Evolutionary conservation across 139 green algal species (phyloP).

Genomic region (Closterium sp.): DNA sequence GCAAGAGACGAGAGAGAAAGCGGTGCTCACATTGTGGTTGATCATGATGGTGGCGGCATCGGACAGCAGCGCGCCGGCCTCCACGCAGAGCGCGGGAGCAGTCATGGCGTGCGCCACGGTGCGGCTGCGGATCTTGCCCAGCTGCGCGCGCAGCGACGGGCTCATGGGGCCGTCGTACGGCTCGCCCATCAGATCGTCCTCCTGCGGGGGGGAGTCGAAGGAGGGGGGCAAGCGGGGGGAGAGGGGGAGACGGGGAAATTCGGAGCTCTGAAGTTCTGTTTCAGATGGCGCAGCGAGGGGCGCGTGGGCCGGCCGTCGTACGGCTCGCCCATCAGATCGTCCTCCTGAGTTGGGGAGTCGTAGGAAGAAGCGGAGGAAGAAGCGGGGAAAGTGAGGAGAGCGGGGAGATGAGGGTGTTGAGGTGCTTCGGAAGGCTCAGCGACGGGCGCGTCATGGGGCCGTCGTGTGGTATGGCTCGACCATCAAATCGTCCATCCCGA

Average conservation of each 20-base stretch:
- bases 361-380: too few relatives aligned
- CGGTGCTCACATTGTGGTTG: background rate
- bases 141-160: background rate
- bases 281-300: background rate
- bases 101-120: background rate
- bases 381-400: too few relatives aligned
- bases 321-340: background rate
- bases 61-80: background rate
- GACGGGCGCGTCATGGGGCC: too few relatives aligned
- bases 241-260: background rate
- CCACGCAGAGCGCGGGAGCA: background rate
- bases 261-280: too few relatives aligned
- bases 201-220: too few relatives aligned
- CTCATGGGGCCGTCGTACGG: background rate
- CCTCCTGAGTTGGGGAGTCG: too few relatives aligned
- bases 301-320: background rate
- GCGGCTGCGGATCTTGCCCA: background rate
- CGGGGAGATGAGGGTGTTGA: too few relatives aligned
- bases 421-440: too few relatives aligned
- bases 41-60: background rate
- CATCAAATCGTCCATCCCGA: too few relatives aligned
- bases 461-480: too few relatives aligned
- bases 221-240: too few relatives aligned
- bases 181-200: background rate
- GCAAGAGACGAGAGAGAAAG: too few relatives aligned